Conservation (phyloP, 176 grass and related monocot genomes). For the Pontederia crassipes region DNA sequence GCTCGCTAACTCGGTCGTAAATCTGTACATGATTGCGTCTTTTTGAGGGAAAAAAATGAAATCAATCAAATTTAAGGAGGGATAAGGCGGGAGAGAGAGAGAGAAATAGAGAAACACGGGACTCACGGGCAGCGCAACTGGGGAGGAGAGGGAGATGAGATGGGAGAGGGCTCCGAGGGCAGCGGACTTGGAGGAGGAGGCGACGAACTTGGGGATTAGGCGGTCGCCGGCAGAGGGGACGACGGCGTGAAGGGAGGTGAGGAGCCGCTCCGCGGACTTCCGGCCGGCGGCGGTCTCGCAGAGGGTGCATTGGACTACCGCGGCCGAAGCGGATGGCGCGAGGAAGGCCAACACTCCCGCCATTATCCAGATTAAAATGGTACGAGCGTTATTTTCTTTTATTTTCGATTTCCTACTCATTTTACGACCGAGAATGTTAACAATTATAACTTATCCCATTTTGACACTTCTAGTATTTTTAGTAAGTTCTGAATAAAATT, state of each 20-base stretch:
- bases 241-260: constrained; percentile 58
- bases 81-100: neutral
- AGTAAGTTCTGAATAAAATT: too few relatives aligned
- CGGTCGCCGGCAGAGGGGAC: constrained; percentile 49
- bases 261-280: constrained; percentile 51
- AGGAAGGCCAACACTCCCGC: neutral
- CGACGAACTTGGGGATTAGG: constrained; percentile 64
- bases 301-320: neutral
- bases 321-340: neutral
- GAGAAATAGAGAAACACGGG: neutral
- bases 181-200: constrained; percentile 58
- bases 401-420: too few relatives aligned
- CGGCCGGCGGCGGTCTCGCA: constrained; percentile 35
- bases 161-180: constrained; percentile 63
- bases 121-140: constrained; percentile 51
- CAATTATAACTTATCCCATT: too few relatives aligned
- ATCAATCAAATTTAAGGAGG: too few relatives aligned
- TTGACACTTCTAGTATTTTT: too few relatives aligned
- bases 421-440: too few relatives aligned
- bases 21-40: constrained; percentile 26
- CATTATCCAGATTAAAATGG: neutral
- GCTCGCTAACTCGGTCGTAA: constrained; percentile 55
- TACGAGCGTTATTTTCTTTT: too few relatives aligned
- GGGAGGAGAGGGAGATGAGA: constrained; percentile 62
- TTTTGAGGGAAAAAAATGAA: neutral